phyloP scores from a whole-genome alignment of 2,329 filamentous ascomycete species.

The Penicillium sp. region DNA sequence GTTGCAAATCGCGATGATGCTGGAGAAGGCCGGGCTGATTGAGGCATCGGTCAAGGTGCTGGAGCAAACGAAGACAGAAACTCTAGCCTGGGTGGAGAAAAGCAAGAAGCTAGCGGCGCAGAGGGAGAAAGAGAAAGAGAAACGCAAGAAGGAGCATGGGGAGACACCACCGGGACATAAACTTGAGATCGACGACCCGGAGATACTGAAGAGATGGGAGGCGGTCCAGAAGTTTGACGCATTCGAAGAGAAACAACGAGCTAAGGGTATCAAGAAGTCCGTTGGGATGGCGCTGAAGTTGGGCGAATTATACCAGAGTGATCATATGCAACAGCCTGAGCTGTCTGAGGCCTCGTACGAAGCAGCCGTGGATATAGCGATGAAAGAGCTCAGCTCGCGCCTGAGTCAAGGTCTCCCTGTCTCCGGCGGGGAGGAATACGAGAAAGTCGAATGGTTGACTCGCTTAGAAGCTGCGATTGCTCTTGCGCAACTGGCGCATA shows the following conservation, averaged over 20 bases:
- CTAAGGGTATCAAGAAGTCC: slow-evolving; percentile 72
- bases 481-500: slow-evolving; percentile 69
- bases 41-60: slow-evolving; percentile 75
- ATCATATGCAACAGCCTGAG: slow-evolving; percentile 74
- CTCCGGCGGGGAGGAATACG: slow-evolving; percentile 49
- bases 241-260: slow-evolving; percentile 54
- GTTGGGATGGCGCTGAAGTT: slow-evolving; percentile 82
- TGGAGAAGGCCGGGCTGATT: slow-evolving; percentile 76
- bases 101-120: slow-evolving; percentile 22
- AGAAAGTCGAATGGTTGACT: slow-evolving; percentile 41
- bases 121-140: slow-evolving; percentile 21
- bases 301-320: slow-evolving; percentile 78
- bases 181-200: slow-evolving; percentile 26
- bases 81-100: slow-evolving; percentile 51
- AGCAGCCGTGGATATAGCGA: slow-evolving; percentile 79
- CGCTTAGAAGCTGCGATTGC: slow-evolving; percentile 43
- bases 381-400: slow-evolving; percentile 75
- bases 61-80: slow-evolving; percentile 75
- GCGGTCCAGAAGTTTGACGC: slow-evolving; percentile 31
- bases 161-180: slow-evolving; percentile 26
- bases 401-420: slow-evolving; percentile 70
- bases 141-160: slow-evolving; percentile 6
- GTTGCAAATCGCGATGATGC: slow-evolving; percentile 77
- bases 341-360: slow-evolving; percentile 76
- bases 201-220: slow-evolving; percentile 29